A percentile compares a stretch with the other conserved stretches of the same genome.
These are phyloP conservation scores for Tuber borchii DNA, from an alignment of 495 filamentous ascomycete species.

Conservation along the genomic window DNA sequence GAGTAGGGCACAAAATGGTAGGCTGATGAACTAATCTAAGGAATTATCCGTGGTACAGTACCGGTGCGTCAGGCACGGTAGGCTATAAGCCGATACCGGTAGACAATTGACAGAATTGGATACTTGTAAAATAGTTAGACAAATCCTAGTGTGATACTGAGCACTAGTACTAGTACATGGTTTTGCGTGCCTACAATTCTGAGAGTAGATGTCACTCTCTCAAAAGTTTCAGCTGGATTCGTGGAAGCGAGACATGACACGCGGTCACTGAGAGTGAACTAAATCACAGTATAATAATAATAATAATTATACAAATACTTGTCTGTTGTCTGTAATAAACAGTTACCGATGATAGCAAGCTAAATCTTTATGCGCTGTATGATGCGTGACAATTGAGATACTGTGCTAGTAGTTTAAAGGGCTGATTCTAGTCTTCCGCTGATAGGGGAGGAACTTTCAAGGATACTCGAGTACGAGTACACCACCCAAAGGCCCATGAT, in stretches of 20 bases:
- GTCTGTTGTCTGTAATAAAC: not conserved
- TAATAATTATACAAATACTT: too few species aligned
- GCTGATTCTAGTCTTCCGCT: not conserved
- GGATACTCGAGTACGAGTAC: not conserved
- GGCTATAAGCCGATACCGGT: not conserved
- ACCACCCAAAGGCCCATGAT: not conserved
- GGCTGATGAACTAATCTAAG: not conserved
- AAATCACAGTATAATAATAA: not conserved
- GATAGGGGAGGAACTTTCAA: not conserved
- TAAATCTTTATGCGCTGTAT: not conserved
- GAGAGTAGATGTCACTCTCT: not conserved
- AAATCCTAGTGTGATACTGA: too few species aligned
- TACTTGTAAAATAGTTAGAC: not conserved
- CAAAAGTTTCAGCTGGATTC: not conserved
- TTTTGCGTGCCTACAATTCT: not conserved
- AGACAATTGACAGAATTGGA: not conserved
- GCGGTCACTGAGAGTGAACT: not conserved
- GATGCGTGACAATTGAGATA: not conserved
- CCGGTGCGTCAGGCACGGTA: not conserved
- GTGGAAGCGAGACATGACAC: not conserved
- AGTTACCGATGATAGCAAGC: not conserved
- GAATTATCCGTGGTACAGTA: not conserved
- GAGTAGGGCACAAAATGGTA: not conserved
- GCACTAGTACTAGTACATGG: too few species aligned
- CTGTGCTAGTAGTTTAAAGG: too few species aligned